Evolutionary conservation across 2,329 filamentous ascomycete species (phyloP).

Genomic region (Tympanopsis confertula): DNA sequence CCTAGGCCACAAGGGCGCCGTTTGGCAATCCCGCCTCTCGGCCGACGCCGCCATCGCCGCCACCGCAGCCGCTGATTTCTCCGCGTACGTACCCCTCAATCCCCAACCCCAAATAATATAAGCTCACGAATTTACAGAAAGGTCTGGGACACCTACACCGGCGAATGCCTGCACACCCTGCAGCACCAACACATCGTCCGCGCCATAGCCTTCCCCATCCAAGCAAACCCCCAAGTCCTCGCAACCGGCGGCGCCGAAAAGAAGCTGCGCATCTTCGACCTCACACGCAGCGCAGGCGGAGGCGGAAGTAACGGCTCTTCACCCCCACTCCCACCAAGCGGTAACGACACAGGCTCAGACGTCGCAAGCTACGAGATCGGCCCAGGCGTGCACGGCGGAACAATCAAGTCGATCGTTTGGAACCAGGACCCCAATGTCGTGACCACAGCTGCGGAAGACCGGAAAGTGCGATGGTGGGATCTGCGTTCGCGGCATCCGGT

Average conservation of each 20-base stretch:
- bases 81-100: constrained; percentile 50
- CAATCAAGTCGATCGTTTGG: constrained; percentile 61
- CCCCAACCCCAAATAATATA: constrained; percentile 2
- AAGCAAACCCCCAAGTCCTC: constrained; percentile 41
- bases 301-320: background rate
- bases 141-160: constrained; percentile 93
- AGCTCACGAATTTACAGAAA: constrained; percentile 46
- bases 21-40: constrained; percentile 89
- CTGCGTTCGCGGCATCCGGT: constrained; percentile 45
- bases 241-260: constrained; percentile 61
- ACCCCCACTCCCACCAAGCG: background rate
- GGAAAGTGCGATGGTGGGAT: constrained; percentile 61
- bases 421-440: constrained; percentile 48
- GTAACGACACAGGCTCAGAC: constrained; percentile 12
- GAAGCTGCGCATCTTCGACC: constrained; percentile 57
- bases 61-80: constrained; percentile 92
- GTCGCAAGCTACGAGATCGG: constrained; percentile 46
- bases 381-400: constrained; percentile 47
- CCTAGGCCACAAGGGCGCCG: constrained; percentile 93
- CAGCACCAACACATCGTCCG: constrained; percentile 59
- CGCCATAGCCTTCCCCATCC: constrained; percentile 45
- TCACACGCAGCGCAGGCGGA: too few species aligned
- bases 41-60: constrained; percentile 79
- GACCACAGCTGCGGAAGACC: constrained; percentile 57
- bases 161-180: constrained; percentile 55